Evolutionary conservation across 2,329 filamentous ascomycete species (phyloP).

Genomic region (Metarhizium humberi): DNA sequence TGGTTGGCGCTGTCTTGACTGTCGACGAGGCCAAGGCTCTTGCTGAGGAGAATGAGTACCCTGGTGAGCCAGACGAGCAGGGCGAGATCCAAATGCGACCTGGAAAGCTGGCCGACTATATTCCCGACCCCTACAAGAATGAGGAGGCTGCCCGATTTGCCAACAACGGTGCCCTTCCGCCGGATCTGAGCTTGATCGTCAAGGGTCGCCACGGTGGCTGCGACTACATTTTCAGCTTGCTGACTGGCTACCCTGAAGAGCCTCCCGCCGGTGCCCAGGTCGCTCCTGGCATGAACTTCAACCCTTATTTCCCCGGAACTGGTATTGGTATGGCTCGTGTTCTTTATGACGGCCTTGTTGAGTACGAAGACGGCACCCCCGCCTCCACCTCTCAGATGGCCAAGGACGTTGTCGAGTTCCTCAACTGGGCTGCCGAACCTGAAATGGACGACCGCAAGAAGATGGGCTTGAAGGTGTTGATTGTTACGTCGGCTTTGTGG

Average conservation of each 20-base stretch:
- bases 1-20: constrained; percentile 88
- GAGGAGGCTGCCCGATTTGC: constrained; percentile 95
- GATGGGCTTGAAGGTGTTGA: constrained; percentile 96
- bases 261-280: constrained; percentile 81
- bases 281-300: constrained; percentile 93
- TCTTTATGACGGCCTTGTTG: constrained; percentile 91
- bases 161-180: constrained; percentile 96
- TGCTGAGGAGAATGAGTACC: constrained; percentile 98
- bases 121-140: constrained; percentile 94
- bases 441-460: constrained; percentile 99
- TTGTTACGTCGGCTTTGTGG: constrained; percentile 68
- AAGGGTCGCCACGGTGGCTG: constrained; percentile 97
- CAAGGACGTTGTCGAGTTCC: constrained; percentile 97
- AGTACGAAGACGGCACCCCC: constrained; percentile 94
- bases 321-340: constrained; percentile 99
- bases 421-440: constrained; percentile 98
- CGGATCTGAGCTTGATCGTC: constrained; percentile 94
- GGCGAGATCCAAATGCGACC: constrained; percentile 97
- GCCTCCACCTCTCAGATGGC: constrained; percentile 98
- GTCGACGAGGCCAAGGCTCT: constrained; percentile 96
- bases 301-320: constrained; percentile 98
- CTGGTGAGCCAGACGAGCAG: constrained; percentile 94
- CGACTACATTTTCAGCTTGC: constrained; percentile 95
- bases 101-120: constrained; percentile 97
- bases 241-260: constrained; percentile 97